Evolutionary conservation across 2,329 filamentous ascomycete genomes (phyloP).

Genomic region (Coniochaeta prunicola): DNA sequence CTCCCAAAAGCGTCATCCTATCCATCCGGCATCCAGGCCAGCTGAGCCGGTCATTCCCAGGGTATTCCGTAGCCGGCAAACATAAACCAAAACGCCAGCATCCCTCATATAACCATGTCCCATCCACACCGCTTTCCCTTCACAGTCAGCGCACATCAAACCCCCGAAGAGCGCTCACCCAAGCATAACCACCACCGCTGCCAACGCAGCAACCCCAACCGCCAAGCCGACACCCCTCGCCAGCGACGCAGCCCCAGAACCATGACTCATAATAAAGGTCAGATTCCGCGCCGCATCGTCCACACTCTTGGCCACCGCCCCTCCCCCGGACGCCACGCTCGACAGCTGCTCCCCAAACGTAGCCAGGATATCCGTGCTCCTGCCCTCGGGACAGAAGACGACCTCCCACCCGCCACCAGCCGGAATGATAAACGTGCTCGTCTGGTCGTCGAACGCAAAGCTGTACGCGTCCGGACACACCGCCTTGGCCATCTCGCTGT

Average conservation of each 20-base stretch:
- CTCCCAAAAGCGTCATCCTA: neutral
- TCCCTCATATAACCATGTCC: neutral
- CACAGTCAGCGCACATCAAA: neutral
- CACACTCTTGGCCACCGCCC: slow-evolving; percentile 24
- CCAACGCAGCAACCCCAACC: neutral
- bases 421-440: slow-evolving; percentile 55
- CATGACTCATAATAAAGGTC: slow-evolving; percentile 19
- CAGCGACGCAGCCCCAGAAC: neutral
- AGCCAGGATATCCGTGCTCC: slow-evolving; percentile 51
- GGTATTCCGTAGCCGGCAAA: neutral
- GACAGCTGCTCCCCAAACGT: slow-evolving; percentile 43
- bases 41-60: neutral
- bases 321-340: slow-evolving; percentile 35
- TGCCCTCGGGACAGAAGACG: slow-evolving; percentile 63
- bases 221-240: neutral
- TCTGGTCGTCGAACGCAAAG: slow-evolving; percentile 57
- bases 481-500: slow-evolving; percentile 62
- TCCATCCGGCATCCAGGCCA: neutral
- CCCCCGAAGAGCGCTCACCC: no score
- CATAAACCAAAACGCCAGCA: neutral
- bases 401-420: slow-evolving; percentile 71
- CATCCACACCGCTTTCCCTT: neutral
- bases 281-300: slow-evolving; percentile 25
- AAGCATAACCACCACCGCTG: neutral
- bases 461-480: slow-evolving; percentile 83